Evolutionary conservation across 768 basidiomycete genomes (phyloP).

Genomic region (Panaeolus cyanescens): DNA sequence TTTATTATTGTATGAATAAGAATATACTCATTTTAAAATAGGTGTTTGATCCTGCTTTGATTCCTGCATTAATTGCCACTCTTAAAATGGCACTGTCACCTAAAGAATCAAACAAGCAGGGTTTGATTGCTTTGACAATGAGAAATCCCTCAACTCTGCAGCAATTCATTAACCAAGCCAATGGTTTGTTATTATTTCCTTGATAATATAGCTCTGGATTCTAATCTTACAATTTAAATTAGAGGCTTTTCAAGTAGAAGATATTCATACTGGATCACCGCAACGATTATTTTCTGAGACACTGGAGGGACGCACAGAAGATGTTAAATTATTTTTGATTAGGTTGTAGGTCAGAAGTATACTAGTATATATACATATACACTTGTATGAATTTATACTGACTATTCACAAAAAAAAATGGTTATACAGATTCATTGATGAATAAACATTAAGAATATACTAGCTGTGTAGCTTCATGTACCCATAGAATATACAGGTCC

Average conservation of each 20-base stretch:
- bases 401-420: too few relatives aligned
- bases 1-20: neutral
- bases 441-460: neutral
- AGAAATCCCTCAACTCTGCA: conserved; percentile 57
- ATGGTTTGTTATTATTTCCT: neutral
- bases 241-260: conserved; percentile 6
- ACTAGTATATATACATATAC: neutral
- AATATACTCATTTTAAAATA: conserved; percentile 22
- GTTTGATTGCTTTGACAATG: conserved; percentile 54
- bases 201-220: too few relatives aligned
- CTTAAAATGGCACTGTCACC: conserved; percentile 45
- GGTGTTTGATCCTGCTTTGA: conserved; percentile 70
- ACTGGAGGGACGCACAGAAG: conserved; percentile 31
- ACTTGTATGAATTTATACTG: too few relatives aligned
- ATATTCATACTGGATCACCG: conserved; percentile 12
- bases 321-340: conserved; percentile 49
- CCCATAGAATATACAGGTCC: conserved; percentile 79
- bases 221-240: neutral
- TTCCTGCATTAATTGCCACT: conserved; percentile 56
- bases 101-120: conserved; percentile 12
- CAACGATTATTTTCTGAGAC: conserved; percentile 19
- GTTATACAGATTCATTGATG: too few relatives aligned
- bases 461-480: conserved; percentile 52
- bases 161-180: conserved; percentile 32
- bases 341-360: conserved; percentile 13